A percentile compares a stretch with the other conserved stretches of the same genome.
Conservation (phyloP, 352 stramenopile genomes). For the Pythium biforme region DNA sequence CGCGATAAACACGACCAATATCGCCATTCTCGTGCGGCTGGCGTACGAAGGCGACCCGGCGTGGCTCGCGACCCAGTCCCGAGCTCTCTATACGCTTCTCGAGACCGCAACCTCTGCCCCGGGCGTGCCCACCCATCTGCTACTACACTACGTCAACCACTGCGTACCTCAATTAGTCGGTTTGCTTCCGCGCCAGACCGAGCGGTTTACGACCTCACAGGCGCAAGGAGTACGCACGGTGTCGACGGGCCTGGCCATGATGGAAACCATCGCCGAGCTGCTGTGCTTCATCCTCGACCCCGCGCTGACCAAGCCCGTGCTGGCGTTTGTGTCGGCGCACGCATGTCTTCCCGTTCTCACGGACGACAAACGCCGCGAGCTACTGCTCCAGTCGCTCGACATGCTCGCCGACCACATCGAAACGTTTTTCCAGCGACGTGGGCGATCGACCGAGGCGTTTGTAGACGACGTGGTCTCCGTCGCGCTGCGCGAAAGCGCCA, state of each 20-base stretch:
- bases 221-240: background rate
- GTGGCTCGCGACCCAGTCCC: conserved; percentile 6
- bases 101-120: background rate
- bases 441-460: conserved; percentile 14
- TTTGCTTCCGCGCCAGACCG: background rate
- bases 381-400: conserved; percentile 19
- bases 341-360: background rate
- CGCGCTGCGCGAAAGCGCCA: background rate
- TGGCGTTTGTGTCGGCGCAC: conserved; percentile 4
- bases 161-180: conserved; percentile 18
- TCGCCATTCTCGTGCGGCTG: conserved; percentile 11
- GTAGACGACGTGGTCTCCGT: conserved; percentile 20
- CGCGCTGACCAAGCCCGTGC: background rate
- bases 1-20: conserved; percentile 11
- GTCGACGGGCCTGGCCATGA: background rate
- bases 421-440: conserved; percentile 9
- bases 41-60: background rate
- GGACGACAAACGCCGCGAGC: background rate
- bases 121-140: background rate
- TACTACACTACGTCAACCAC: conserved; percentile 25
- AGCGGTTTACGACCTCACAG: background rate
- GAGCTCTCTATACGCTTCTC: conserved; percentile 6
- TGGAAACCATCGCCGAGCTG: conserved; percentile 6
- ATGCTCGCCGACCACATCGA: conserved; percentile 14
- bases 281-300: conserved; percentile 11